Conservation (phyloP, 768 basidiomycete genomes). For the Serpula lacrymans region DNA sequence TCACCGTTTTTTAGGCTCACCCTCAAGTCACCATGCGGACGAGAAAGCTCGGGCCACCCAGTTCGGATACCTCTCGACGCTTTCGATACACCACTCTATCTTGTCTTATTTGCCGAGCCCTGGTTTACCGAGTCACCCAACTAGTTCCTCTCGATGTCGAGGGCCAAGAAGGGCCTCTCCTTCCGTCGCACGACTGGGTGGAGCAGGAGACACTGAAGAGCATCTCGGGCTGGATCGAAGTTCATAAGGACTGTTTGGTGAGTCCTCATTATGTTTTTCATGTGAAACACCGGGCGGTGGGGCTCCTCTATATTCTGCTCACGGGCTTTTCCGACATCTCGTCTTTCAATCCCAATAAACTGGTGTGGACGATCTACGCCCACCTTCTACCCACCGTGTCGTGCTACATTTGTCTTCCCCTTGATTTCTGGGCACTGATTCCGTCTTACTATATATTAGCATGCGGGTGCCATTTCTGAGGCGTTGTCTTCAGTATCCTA, state of each 20-base stretch:
- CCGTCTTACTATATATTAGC: constrained; percentile 17
- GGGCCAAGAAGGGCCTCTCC: constrained; percentile 57
- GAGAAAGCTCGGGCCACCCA: constrained; percentile 42
- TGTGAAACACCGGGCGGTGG: not conserved
- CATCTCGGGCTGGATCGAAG: constrained; percentile 69
- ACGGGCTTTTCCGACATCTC: too few species aligned
- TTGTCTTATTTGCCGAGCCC: constrained; percentile 64
- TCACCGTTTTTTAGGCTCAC: constrained; percentile 45
- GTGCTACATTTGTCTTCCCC: constrained; percentile 4
- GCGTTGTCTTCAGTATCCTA: constrained; percentile 39
- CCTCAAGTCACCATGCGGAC: constrained; percentile 68
- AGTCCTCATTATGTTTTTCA: constrained; percentile 30
- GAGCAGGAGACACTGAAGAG: constrained; percentile 71
- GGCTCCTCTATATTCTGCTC: too few species aligned
- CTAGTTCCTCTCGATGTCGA: constrained; percentile 54
- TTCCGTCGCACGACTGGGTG: constrained; percentile 74
- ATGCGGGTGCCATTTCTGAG: constrained; percentile 18
- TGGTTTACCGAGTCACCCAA: constrained; percentile 69
- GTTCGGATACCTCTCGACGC: constrained; percentile 44
- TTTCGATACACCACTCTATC: constrained; percentile 62
- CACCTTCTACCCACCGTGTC: too few species aligned
- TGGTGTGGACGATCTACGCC: too few species aligned
- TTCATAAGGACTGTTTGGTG: constrained; percentile 64
- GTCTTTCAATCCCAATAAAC: too few species aligned
- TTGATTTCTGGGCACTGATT: constrained; percentile 4